Evolutionary conservation across 2,329 filamentous ascomycete species (phyloP).

Genomic region (Dryadomyces sulphureus): DNA sequence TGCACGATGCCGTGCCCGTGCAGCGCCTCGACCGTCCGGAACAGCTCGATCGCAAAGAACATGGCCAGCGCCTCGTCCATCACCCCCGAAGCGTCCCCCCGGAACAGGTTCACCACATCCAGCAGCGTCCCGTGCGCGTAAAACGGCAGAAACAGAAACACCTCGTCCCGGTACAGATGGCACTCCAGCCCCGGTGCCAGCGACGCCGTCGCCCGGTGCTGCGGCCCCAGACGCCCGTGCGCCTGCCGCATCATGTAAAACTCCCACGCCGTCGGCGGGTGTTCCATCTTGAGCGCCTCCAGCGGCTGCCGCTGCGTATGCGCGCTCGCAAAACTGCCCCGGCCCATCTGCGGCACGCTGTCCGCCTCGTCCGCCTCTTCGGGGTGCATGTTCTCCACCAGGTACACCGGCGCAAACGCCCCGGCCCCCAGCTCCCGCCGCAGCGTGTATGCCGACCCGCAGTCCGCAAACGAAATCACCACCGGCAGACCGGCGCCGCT

Average conservation of each 20-base stretch:
- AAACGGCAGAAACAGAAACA: slow-evolving; percentile 77
- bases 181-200: slow-evolving; percentile 77
- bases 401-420: slow-evolving; percentile 89
- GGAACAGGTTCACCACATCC: slow-evolving; percentile 83
- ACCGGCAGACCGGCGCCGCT: slow-evolving; percentile 44
- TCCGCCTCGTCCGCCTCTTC: slow-evolving; percentile 24
- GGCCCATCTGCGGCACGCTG: slow-evolving; percentile 37
- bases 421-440: slow-evolving; percentile 81
- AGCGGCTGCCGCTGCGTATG: slow-evolving; percentile 39
- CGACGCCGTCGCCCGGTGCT: slow-evolving; percentile 57
- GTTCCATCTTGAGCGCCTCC: slow-evolving; percentile 91
- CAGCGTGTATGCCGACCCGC: slow-evolving; percentile 55
- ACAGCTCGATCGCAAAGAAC: slow-evolving; percentile 87
- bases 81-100: slow-evolving; percentile 52
- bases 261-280: slow-evolving; percentile 80
- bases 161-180: slow-evolving; percentile 82
- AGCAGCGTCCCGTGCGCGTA: slow-evolving; percentile 82
- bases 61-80: slow-evolving; percentile 88
- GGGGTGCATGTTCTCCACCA: slow-evolving; percentile 59
- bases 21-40: slow-evolving; percentile 78
- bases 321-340: slow-evolving; percentile 40
- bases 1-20: slow-evolving; percentile 71
- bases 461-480: slow-evolving; percentile 51
- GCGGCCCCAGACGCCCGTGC: slow-evolving; percentile 58
- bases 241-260: slow-evolving; percentile 88